Conservation (phyloP, 768 basidiomycete species). For the Krasilnikovozyma curviuscula region DNA sequence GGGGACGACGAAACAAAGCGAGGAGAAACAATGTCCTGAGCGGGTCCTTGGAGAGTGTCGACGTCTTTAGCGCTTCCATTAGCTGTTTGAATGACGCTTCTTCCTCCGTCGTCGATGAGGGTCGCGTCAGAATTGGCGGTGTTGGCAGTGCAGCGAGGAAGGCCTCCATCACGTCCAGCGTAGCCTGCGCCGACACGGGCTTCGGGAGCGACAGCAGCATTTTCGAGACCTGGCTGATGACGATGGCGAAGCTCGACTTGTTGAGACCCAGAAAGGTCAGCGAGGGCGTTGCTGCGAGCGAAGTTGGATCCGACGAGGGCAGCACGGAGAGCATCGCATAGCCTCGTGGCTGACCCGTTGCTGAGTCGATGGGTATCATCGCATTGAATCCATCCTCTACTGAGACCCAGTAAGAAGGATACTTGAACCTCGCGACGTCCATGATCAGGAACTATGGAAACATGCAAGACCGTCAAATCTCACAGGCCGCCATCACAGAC, state of each 20-base stretch:
- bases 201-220: conserved; percentile 7
- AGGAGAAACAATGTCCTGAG: conserved; percentile 6
- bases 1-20: conserved; percentile 7
- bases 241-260: conserved; percentile 13
- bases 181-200: neutral
- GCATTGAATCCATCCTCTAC: conserved; percentile 9
- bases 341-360: conserved; percentile 15
- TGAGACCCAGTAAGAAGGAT: conserved; percentile 15
- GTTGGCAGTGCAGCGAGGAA: neutral
- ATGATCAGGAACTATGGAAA: conserved; percentile 10
- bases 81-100: neutral
- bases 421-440: conserved; percentile 16
- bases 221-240: conserved; percentile 3
- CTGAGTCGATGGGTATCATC: conserved; percentile 15
- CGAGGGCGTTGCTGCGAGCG: conserved; percentile 3
- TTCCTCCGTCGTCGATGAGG: neutral
- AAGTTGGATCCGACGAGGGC: neutral
- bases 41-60: neutral
- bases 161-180: neutral
- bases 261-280: conserved; percentile 12
- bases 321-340: conserved; percentile 11
- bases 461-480: neutral
- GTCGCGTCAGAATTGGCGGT: neutral
- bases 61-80: neutral
- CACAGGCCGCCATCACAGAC: too few relatives aligned